Base-by-base conservation (phyloP, 2,329 filamentous ascomycete genomes). In the Fusarium protoensiforme region DNA sequence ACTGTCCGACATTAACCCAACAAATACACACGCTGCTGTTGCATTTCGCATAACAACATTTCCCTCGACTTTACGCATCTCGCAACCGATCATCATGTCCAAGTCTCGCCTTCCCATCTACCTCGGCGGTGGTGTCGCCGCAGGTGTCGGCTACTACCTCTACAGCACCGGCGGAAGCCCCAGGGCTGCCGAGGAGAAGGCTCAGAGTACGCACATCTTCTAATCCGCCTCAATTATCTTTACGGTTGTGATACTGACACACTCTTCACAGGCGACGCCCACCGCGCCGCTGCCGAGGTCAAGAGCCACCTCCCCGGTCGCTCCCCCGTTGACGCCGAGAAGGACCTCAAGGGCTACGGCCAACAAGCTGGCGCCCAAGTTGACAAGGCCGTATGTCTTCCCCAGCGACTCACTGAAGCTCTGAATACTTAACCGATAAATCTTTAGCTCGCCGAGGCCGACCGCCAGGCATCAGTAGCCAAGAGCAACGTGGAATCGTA, bases 71-170 rank as follows among this genome's bases (percentile, higher is more conserved):
- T 33, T 48, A 43, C 57, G 38, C 53, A 31, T 16, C 24, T 33
- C 63, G 41, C 24, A 36, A 27, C 7, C 9, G 27, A 39, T 59
- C 67, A 73, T 60, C 58, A 69, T 75, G 72, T 83, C 57, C 74
- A 88, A 88, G 86, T 85, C 86, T 58, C 84, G 84, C 75, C 76
- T 83, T 46, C 87, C 87, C 75, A 76, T 87, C 74, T 79, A 86
- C 77, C 80, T 92, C 77, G 92, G 92, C 77, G 83, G 91, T 75
- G 89, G 87, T 68, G 91, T 90, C 74, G 92, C 88, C 35, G 90
- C 89, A 77, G 92, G 91, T 73, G 85, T 91, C 67, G 94, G 93
- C 48, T 98, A 98, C 88, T 98, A 98, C 87, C 89, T 98, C 72
- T 99, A 97, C 87, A 88, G 85, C 60, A 93, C 95, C 18, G 96